Conservation (phyloP, 2,329 filamentous ascomycete species). For the Ophiocordyceps camponoti-rufipedis region DNA sequence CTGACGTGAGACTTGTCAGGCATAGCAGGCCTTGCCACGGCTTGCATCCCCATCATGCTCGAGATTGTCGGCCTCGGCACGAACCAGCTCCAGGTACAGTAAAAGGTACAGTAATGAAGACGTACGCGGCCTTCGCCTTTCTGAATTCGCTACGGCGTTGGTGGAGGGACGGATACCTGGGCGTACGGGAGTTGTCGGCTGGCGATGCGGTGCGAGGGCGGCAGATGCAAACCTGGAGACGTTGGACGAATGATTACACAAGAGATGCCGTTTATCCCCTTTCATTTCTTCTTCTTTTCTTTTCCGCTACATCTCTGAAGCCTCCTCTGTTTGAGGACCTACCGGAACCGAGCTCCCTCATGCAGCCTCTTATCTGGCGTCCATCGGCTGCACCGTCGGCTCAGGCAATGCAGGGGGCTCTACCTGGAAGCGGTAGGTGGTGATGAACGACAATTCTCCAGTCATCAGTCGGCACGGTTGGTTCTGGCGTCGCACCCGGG, state of each 20-base stretch:
- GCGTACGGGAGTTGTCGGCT: background rate
- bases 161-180: background rate
- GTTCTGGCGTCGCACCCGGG: background rate
- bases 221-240: background rate
- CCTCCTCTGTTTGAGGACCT: background rate
- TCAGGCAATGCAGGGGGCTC: too few species aligned
- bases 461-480: too few species aligned
- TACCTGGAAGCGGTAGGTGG: too few species aligned
- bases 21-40: conserved; percentile 67
- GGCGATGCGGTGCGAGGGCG: background rate
- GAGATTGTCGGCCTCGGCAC: conserved; percentile 36
- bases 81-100: conserved; percentile 15
- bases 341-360: too few species aligned
- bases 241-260: background rate
- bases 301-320: background rate
- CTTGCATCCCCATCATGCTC: conserved; percentile 56
- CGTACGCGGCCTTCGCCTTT: background rate
- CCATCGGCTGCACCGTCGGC: too few species aligned
- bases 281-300: background rate
- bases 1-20: conserved; percentile 25
- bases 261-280: background rate
- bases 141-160: background rate
- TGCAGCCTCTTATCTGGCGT: too few species aligned
- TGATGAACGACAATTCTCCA: too few species aligned
- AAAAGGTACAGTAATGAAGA: background rate